phyloP scores from a whole-genome alignment of 1,139 yeast species.

The Debaryomyces fabryi region DNA sequence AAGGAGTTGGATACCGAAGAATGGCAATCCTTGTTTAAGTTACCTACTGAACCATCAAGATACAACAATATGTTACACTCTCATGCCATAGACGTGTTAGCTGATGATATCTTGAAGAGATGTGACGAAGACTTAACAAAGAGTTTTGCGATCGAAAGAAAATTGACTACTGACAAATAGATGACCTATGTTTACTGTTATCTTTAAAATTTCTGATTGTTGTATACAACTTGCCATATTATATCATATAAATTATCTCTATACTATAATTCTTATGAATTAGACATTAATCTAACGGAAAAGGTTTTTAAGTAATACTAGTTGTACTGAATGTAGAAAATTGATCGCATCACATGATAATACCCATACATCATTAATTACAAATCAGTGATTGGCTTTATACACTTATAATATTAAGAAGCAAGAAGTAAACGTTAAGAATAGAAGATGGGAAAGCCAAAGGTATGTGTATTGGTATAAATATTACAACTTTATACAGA shows the following conservation, averaged over 20 bases:
- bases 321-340: not conserved
- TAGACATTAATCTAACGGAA: slow-evolving; percentile 7
- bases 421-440: not conserved
- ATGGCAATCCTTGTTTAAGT: slow-evolving; percentile 67
- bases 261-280: slow-evolving; percentile 3
- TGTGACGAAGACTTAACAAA: slow-evolving; percentile 65
- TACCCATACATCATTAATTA: not conserved
- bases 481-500: not conserved
- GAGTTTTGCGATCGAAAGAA: slow-evolving; percentile 59
- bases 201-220: not conserved
- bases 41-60: slow-evolving; percentile 78
- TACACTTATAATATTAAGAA: not conserved
- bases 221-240: not conserved
- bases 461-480: slow-evolving; percentile 42
- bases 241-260: slow-evolving; percentile 6
- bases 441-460: slow-evolving; percentile 57
- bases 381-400: not conserved
- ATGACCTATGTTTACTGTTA: not conserved
- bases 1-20: slow-evolving; percentile 60
- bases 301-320: not conserved
- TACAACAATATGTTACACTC: slow-evolving; percentile 72
- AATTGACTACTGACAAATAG: slow-evolving; percentile 29
- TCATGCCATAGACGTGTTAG: slow-evolving; percentile 69
- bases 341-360: not conserved
- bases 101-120: slow-evolving; percentile 66